Evolutionary conservation across 345 rosid genomes (phyloP).

Genomic region (Theobroma cacao): DNA sequence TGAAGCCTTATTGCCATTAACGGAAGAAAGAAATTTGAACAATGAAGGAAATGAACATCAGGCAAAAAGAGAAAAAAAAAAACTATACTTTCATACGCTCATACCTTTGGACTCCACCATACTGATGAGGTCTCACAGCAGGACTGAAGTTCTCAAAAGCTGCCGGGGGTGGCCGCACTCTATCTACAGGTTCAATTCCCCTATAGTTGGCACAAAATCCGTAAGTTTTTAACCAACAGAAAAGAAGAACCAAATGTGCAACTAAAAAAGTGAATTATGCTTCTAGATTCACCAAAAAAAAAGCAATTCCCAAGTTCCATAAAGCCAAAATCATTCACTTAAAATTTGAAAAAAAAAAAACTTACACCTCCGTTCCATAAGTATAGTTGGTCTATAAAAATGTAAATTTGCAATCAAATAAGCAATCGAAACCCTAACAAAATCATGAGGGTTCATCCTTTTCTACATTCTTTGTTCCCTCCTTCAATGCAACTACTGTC

Average conservation of each 20-base stretch:
- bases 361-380: background rate
- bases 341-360: background rate
- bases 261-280: background rate
- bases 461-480: background rate
- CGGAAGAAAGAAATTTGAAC: background rate
- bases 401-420: background rate
- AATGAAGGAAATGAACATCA: background rate
- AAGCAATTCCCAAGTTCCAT: background rate
- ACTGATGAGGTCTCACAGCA: constrained; percentile 23
- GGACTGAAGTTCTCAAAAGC: constrained; percentile 24
- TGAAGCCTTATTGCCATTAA: background rate
- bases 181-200: constrained; percentile 25
- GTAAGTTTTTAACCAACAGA: background rate
- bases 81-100: background rate
- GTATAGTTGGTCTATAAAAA: background rate
- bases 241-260: background rate
- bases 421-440: background rate
- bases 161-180: constrained; percentile 22
- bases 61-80: background rate
- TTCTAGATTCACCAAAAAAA: background rate
- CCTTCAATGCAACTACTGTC: background rate
- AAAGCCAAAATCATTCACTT: background rate
- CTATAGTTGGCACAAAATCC: constrained; percentile 17
- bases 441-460: background rate
- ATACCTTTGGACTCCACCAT: constrained; percentile 30